Percentiles rank a stretch among this genome's conserved stretches.
Evolutionary conservation across 1,284 basidiomycete species (phyloP).

Genomic region (Sanghuangporus sanghuang): DNA sequence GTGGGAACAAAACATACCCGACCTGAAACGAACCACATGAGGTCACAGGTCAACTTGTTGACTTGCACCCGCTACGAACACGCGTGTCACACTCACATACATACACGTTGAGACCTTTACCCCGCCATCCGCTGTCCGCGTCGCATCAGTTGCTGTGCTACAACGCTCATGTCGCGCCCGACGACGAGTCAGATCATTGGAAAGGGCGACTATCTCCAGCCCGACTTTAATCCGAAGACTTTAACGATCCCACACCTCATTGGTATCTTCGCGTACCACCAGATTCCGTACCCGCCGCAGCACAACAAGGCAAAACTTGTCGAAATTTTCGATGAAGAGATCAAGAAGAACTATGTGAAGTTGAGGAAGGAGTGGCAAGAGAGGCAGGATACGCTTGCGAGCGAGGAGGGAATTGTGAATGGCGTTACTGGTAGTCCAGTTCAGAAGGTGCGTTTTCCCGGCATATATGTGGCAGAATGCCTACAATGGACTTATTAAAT

Average conservation of each 20-base stretch:
- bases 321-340: slow-evolving; percentile 71
- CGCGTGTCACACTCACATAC: neutral
- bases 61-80: neutral
- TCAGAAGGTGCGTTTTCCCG: slow-evolving; percentile 26
- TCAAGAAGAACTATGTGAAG: slow-evolving; percentile 58
- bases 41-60: neutral
- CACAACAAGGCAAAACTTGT: slow-evolving; percentile 88
- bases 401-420: slow-evolving; percentile 75
- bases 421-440: slow-evolving; percentile 68
- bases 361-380: slow-evolving; percentile 63
- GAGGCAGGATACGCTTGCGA: slow-evolving; percentile 63
- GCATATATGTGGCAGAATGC: slow-evolving; percentile 11
- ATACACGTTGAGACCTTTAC: neutral
- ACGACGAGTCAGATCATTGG: slow-evolving; percentile 68
- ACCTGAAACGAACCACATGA: neutral
- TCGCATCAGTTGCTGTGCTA: neutral
- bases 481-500: neutral
- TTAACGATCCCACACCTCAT: slow-evolving; percentile 81
- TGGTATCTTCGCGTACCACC: slow-evolving; percentile 79
- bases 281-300: slow-evolving; percentile 61
- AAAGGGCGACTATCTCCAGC: slow-evolving; percentile 76
- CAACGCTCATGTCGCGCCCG: slow-evolving; percentile 58
- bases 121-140: neutral
- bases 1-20: neutral
- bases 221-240: slow-evolving; percentile 75